Conservation (phyloP, 2,329 filamentous ascomycete species). For the Amauroascus verrucosus region DNA sequence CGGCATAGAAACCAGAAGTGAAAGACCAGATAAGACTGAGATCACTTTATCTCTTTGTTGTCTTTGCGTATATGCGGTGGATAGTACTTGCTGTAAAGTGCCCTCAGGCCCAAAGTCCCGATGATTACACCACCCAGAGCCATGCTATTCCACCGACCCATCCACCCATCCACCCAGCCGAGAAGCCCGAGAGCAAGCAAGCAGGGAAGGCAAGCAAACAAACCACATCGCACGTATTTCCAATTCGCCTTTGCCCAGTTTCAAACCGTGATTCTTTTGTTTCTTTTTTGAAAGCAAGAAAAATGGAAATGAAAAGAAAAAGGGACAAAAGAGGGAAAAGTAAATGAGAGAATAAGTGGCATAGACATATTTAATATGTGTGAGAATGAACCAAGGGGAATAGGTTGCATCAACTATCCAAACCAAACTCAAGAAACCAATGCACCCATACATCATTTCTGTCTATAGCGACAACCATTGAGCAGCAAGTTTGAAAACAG, state of each 20-base stretch:
- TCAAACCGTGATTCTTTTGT: conserved; percentile 1
- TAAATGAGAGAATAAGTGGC: conserved; percentile 14
- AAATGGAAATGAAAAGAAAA: conserved; percentile 7
- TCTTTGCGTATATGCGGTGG: no score
- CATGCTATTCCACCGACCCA: background rate
- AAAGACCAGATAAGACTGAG: no score
- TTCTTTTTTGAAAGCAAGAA: background rate
- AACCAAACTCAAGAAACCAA: background rate
- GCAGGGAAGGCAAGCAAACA: background rate
- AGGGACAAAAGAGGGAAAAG: conserved; percentile 4
- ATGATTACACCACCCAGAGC: background rate
- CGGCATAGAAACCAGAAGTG: no score
- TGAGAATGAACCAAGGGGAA: conserved; percentile 7
- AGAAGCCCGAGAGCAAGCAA: conserved; percentile 3
- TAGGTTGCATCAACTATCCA: conserved; percentile 18
- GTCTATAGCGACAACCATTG: conserved; percentile 11
- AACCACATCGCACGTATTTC: background rate
- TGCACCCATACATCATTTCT: conserved; percentile 15
- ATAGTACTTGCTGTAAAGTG: no score
- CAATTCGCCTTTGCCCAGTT: background rate
- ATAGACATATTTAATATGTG: conserved; percentile 11
- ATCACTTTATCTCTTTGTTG: no score
- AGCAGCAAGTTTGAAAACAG: conserved; percentile 1
- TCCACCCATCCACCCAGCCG: background rate
- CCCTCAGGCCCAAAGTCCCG: background rate